Percentiles rank a stretch among this genome's conserved stretches.
These are phyloP conservation scores for Truncatella angustata DNA, from an alignment of 2,329 filamentous ascomycete species.

Conservation along the genomic window DNA sequence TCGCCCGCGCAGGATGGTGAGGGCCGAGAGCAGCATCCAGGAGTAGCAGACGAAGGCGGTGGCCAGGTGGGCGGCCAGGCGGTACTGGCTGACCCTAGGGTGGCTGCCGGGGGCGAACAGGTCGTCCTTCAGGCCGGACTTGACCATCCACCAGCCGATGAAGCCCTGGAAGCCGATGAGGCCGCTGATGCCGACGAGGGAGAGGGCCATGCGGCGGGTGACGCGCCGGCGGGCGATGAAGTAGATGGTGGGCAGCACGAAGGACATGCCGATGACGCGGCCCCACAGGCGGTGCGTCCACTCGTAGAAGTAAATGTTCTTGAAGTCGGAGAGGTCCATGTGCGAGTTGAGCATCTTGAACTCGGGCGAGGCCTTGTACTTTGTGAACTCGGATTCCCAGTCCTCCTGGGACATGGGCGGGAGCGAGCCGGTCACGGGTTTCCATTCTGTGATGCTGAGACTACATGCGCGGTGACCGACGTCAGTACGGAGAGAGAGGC, in stretches of 20 bases:
- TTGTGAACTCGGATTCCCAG: conserved; percentile 91
- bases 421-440: conserved; percentile 87
- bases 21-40: conserved; percentile 88
- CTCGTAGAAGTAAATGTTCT: conserved; percentile 99
- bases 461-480: too few relatives aligned
- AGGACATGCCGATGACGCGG: conserved; percentile 83
- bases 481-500: too few relatives aligned
- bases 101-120: conserved; percentile 88
- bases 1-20: conserved; percentile 78
- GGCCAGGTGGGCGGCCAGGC: conserved; percentile 83
- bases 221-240: conserved; percentile 81
- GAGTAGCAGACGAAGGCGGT: conserved; percentile 91
- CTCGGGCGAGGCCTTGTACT: conserved; percentile 90
- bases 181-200: conserved; percentile 77
- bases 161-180: conserved; percentile 94
- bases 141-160: conserved; percentile 99
- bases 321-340: conserved; percentile 93
- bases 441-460: conserved; percentile 98
- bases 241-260: conserved; percentile 84
- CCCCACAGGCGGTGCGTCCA: conserved; percentile 97
- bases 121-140: conserved; percentile 92
- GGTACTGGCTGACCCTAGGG: conserved; percentile 92
- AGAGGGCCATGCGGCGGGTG: conserved; percentile 71
- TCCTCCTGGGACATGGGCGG: conserved; percentile 75
- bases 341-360: conserved; percentile 88